Percentiles rank a stretch among this genome's conserved stretches.
These are phyloP conservation scores for Metschnikowia sp. DNA, from an alignment of 805 yeast species.

Conservation along the genomic window DNA sequence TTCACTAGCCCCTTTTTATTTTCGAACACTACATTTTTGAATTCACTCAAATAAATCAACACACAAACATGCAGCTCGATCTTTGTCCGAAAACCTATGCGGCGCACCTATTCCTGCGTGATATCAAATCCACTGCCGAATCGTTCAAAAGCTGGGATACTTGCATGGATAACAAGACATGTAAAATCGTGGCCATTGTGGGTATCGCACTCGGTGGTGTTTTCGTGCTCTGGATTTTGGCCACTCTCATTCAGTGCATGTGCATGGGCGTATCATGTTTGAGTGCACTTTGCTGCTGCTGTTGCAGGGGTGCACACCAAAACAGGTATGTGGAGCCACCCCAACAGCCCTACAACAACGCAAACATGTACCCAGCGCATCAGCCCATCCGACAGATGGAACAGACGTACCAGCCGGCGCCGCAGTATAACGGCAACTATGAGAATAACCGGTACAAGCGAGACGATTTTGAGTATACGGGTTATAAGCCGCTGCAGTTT, in stretches of 20 bases:
- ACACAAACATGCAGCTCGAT: conserved; percentile 10
- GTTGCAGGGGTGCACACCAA: conserved; percentile 30
- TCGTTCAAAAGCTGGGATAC: conserved; percentile 68
- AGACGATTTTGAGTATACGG: conserved; percentile 6
- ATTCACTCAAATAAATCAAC: background rate
- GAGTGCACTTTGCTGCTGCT: conserved; percentile 50
- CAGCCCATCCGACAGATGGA: conserved; percentile 15
- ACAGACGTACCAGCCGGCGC: conserved; percentile 14
- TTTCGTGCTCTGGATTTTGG: conserved; percentile 52
- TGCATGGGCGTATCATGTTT: conserved; percentile 48
- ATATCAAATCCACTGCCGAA: conserved; percentile 39
- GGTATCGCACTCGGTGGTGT: conserved; percentile 60
- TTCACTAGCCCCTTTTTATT: background rate
- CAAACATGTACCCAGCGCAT: conserved; percentile 32
- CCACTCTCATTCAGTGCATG: conserved; percentile 52
- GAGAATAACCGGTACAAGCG: conserved; percentile 6
- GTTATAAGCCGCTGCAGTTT: conserved; percentile 13
- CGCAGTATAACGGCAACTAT: background rate
- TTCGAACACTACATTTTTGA: background rate
- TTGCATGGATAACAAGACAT: conserved; percentile 73
- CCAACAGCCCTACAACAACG: conserved; percentile 26
- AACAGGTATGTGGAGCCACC: conserved; percentile 18
- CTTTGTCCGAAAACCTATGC: conserved; percentile 13
- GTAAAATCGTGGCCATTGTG: conserved; percentile 75
- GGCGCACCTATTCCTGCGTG: conserved; percentile 9